Percentiles rank a stretch among this genome's conserved stretches.
Conservation (phyloP, 192 early-diverging fungal species). For the Entomortierella beljakovae region DNA sequence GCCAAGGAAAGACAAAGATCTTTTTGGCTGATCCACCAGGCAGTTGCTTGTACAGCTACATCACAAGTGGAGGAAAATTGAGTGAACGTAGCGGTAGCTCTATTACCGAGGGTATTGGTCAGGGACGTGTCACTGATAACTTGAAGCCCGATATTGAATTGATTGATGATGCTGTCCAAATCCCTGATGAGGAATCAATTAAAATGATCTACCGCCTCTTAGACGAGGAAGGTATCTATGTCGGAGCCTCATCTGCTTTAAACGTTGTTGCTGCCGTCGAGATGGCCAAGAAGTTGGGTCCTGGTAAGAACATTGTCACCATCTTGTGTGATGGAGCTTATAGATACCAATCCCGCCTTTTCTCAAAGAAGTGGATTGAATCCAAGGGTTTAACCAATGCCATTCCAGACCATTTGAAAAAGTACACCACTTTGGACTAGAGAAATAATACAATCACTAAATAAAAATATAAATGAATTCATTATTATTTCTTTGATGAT, state of each 20-base stretch:
- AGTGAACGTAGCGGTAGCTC: conserved; percentile 83
- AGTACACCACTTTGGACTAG: conserved; percentile 79
- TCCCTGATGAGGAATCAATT: conserved; percentile 85
- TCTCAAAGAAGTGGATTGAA: conserved; percentile 90
- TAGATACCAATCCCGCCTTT: conserved; percentile 84
- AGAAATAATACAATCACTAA: neutral
- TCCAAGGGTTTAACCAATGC: conserved; percentile 80
- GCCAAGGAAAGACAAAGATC: conserved; percentile 74
- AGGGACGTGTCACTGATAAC: conserved; percentile 94
- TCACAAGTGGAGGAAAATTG: conserved; percentile 74
- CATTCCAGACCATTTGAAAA: conserved; percentile 87
- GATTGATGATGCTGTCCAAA: conserved; percentile 85
- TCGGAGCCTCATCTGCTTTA: conserved; percentile 92
- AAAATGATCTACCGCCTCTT: conserved; percentile 90
- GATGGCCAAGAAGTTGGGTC: conserved; percentile 88
- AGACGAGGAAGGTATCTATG: conserved; percentile 94
- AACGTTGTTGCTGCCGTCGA: conserved; percentile 94
- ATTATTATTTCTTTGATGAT: too few species aligned
- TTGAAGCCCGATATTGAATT: conserved; percentile 81
- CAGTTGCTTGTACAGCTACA: conserved; percentile 88
- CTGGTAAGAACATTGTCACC: conserved; percentile 85
- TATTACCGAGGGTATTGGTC: conserved; percentile 96
- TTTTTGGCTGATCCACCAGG: conserved; percentile 95
- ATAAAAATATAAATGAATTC: neutral
- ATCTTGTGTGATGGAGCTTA: conserved; percentile 93